Evolutionary conservation across 2,329 filamentous ascomycete species (phyloP).

Genomic region (Diatrype stigma): DNA sequence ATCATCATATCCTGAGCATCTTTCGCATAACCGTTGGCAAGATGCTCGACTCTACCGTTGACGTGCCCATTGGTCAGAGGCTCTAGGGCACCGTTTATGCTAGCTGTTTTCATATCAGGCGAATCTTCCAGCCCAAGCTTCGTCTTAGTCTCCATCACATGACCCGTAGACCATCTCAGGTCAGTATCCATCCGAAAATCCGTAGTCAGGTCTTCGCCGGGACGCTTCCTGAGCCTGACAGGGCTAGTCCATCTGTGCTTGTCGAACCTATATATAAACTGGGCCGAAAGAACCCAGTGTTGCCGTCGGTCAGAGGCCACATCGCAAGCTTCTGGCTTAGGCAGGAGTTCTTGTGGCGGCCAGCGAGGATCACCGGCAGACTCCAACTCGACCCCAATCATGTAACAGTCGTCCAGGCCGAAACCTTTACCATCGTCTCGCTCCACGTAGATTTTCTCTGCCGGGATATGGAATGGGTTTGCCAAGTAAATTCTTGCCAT

Average conservation of each 20-base stretch:
- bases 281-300: slow-evolving; percentile 24
- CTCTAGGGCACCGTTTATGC: slow-evolving; percentile 29
- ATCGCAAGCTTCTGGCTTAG: slow-evolving; percentile 21
- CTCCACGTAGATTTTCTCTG: slow-evolving; percentile 47
- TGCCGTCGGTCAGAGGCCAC: slow-evolving; percentile 19
- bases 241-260: slow-evolving; percentile 23
- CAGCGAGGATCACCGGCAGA: slow-evolving; percentile 45
- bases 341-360: slow-evolving; percentile 45
- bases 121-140: slow-evolving; percentile 33
- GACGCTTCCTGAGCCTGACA: slow-evolving; percentile 22
- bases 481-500: slow-evolving; percentile 46
- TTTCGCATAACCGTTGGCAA: slow-evolving; percentile 16
- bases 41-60: slow-evolving; percentile 23
- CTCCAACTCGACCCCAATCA: slow-evolving; percentile 48
- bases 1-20: slow-evolving; percentile 18
- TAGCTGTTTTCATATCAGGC: slow-evolving; percentile 40
- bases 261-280: slow-evolving; percentile 24
- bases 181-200: slow-evolving; percentile 27
- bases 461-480: slow-evolving; percentile 47
- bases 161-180: slow-evolving; percentile 26
- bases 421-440: slow-evolving; percentile 43
- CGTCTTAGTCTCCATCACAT: slow-evolving; percentile 16
- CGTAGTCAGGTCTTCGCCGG: slow-evolving; percentile 17
- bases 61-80: slow-evolving; percentile 29
- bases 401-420: slow-evolving; percentile 46